Evolutionary conservation across 208 protist genomes (phyloP), one percentile per base, ranked within the genome.

Genomic region (Trichomonas vaginalis): DNA sequence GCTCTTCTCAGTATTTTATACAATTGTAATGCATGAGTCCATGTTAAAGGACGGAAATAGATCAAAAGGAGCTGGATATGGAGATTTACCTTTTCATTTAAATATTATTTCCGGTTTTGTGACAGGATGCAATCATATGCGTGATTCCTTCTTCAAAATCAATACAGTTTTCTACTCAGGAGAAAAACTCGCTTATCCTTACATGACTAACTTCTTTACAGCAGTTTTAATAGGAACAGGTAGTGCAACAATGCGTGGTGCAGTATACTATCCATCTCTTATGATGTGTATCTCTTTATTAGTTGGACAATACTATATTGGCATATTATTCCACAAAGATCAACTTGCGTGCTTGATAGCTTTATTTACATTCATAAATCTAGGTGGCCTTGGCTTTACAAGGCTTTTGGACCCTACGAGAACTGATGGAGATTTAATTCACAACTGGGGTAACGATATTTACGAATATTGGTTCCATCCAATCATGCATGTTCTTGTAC

Each of bases 381-480:
- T 92, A 2, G 86, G 86, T 39, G 86, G 86, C 0, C 37, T 92
- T 9, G 86, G 45, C 0, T 92, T 42, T 42, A 92, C 42, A 4
- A 8, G 45, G 17, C 0, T 51, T 12, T 47, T 92, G 32, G 86
- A 92, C 37, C 86, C 86, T 21, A 48, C 12, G 2, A 32, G 10
- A 14, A 27, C 8, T 35, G 86, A 92, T 15, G 17, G 86, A 48
- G 86, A 92, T 92, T 51, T 42, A 23, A 92, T 92, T 51, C 86
- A 92, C 37, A 45, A 92, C 37, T 92, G 86, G 86, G 86, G 86
- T 17, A 92, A 92, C 56, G 45, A 51, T 39, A 17, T 48, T 15
- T 14, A 56, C 2, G 86, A 92, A 51, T 92, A 92, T 47, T 92
- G 86, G 86, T 92, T 92, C 37, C 86, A 92, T 47, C 86, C 86